phyloP scores from a whole-genome alignment of 2,329 filamentous ascomycete genomes.

The Hypoxylon sp. region DNA sequence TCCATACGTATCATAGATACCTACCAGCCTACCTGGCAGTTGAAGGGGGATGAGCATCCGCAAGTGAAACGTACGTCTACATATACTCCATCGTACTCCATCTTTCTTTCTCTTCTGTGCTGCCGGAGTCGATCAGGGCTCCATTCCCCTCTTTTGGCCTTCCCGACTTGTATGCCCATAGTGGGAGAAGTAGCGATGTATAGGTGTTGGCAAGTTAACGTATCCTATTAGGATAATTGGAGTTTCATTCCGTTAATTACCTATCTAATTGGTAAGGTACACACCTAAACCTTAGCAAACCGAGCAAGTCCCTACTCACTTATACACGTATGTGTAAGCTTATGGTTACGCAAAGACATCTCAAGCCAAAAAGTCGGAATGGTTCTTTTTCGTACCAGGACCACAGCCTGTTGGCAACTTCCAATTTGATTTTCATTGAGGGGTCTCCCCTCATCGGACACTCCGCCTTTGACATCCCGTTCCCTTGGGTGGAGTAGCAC shows the following conservation, averaged over 20 bases:
- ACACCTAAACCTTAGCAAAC: background rate
- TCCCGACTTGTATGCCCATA: slow-evolving; percentile 26
- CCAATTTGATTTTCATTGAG: too few relatives aligned
- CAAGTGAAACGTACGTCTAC: slow-evolving; percentile 19
- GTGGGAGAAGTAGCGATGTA: slow-evolving; percentile 14
- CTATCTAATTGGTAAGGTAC: slow-evolving; percentile 27
- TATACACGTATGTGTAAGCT: slow-evolving; percentile 6
- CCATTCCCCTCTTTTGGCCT: slow-evolving; percentile 24
- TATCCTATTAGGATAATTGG: background rate
- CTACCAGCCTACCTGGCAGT: slow-evolving; percentile 16
- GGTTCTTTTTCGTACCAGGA: slow-evolving; percentile 22
- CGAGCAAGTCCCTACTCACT: background rate
- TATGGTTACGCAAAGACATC: slow-evolving; percentile 25
- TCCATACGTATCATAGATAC: slow-evolving; percentile 32
- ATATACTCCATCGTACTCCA: slow-evolving; percentile 16
- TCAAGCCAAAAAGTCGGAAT: slow-evolving; percentile 2
- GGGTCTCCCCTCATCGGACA: slow-evolving; percentile 30
- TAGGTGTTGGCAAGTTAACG: slow-evolving; percentile 11
- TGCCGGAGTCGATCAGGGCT: slow-evolving; percentile 19
- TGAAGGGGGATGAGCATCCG: slow-evolving; percentile 17
- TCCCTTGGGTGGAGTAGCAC: slow-evolving; percentile 1
- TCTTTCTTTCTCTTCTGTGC: slow-evolving; percentile 5
- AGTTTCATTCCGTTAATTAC: slow-evolving; percentile 15
- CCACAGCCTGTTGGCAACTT: slow-evolving; percentile 23
- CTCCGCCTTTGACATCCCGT: slow-evolving; percentile 27